These are phyloP conservation scores for Vaccinium vitisidaea DNA, from an alignment of 148 eudicot species.

Conservation along the genomic window DNA sequence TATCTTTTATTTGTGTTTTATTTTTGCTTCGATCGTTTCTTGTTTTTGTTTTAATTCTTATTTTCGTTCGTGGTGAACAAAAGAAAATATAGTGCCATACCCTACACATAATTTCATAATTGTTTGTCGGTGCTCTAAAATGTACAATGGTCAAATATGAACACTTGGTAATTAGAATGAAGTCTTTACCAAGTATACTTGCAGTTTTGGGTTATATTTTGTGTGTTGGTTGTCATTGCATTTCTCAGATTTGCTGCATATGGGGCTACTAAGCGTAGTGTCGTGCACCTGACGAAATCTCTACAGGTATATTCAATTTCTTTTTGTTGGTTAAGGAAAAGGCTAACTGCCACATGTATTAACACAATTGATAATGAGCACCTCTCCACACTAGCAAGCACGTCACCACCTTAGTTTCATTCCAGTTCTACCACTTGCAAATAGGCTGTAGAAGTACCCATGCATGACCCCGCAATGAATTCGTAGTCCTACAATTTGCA, in stretches of 20 bases:
- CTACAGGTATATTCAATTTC: conserved; percentile 54
- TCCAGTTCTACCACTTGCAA: background rate
- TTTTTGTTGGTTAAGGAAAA: conserved; percentile 4
- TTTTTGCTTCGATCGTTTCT: background rate
- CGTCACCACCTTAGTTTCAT: background rate
- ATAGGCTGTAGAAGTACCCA: background rate
- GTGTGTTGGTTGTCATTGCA: conserved; percentile 10
- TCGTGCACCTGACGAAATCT: conserved; percentile 93
- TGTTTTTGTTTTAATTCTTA: background rate
- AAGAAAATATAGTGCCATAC: background rate
- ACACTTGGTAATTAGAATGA: background rate
- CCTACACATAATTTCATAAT: background rate
- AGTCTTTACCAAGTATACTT: background rate
- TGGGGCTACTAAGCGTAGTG: conserved; percentile 98
- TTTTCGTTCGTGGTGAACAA: background rate
- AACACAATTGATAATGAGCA: background rate
- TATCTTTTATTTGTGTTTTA: background rate
- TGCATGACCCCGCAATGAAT: background rate
- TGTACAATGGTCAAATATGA: background rate
- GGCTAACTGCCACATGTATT: background rate
- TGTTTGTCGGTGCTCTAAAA: background rate
- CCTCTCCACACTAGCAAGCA: background rate
- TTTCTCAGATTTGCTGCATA: conserved; percentile 88
- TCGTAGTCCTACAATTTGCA: background rate
- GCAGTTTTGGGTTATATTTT: background rate